A percentile compares a stretch with the other conserved stretches of the same genome.
Evolutionary conservation across 1,139 yeast genomes (phyloP).

Genomic region (Blastobotrys petasosporus): DNA sequence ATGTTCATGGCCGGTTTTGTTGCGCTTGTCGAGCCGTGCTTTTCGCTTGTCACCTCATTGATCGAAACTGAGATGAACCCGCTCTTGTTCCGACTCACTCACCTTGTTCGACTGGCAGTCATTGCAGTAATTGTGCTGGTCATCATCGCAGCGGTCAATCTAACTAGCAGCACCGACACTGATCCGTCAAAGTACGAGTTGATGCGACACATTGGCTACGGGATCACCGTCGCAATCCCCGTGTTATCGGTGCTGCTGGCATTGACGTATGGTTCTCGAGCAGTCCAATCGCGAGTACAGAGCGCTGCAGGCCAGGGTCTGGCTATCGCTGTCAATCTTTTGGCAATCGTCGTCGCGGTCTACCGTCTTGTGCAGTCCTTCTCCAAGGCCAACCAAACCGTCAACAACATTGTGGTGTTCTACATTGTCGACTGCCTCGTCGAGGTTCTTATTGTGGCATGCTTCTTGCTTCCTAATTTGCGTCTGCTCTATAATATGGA

Average conservation of each 20-base stretch:
- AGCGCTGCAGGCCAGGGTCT: not conserved
- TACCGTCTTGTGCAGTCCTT: constrained; percentile 6
- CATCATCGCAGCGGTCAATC: not conserved
- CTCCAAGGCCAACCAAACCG: not conserved
- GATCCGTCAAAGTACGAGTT: constrained; percentile 1
- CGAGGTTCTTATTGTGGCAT: constrained; percentile 1
- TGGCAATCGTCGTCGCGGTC: not conserved
- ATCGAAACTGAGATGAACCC: not conserved
- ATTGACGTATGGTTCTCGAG: too few species aligned
- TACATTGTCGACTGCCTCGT: constrained; percentile 1
- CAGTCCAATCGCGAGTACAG: too few species aligned
- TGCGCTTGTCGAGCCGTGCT: constrained; percentile 10
- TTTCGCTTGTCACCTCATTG: constrained; percentile 4
- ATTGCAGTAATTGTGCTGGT: not conserved
- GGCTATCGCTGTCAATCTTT: not conserved
- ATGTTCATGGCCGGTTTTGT: constrained; percentile 11
- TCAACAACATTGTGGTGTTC: constrained; percentile 1
- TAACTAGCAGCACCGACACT: not conserved
- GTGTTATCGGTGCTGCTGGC: not conserved
- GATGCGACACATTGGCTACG: constrained; percentile 4
- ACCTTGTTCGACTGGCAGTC: not conserved
- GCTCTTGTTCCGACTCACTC: not conserved
- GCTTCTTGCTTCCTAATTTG: not conserved
- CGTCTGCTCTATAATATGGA: too few species aligned
- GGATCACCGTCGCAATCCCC: not conserved